A percentile compares a stretch with the other conserved stretches of the same genome.
Evolutionary conservation across 2,329 filamentous ascomycete genomes (phyloP).

Genomic region (Fusarium setosum): DNA sequence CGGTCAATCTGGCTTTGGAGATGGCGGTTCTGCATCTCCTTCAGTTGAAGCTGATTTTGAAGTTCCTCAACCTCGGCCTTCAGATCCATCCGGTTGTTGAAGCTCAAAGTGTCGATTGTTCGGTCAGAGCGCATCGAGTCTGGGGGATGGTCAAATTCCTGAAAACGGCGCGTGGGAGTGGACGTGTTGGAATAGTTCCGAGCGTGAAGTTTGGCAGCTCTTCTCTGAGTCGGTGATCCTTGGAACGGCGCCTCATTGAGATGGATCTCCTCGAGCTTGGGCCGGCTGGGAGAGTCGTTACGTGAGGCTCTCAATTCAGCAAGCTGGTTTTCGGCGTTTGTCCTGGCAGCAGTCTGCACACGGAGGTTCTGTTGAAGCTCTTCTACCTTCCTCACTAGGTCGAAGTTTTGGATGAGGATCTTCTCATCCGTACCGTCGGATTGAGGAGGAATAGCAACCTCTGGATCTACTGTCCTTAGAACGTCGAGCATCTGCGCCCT

Average conservation of each 20-base stretch:
- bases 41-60: constrained; percentile 93
- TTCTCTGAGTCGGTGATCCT: constrained; percentile 79
- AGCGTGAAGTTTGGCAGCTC: constrained; percentile 64
- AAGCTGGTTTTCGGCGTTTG: constrained; percentile 85
- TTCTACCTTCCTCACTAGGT: constrained; percentile 87
- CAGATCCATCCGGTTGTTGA: constrained; percentile 90
- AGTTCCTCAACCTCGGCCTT: constrained; percentile 91
- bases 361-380: constrained; percentile 89
- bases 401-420: constrained; percentile 79
- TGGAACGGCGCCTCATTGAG: constrained; percentile 81
- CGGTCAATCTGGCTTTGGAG: constrained; percentile 88
- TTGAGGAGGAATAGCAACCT: constrained; percentile 72
- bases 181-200: constrained; percentile 78
- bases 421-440: constrained; percentile 70
- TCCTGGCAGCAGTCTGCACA: constrained; percentile 82
- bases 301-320: constrained; percentile 80
- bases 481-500: constrained; percentile 83
- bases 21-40: constrained; percentile 95
- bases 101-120: constrained; percentile 82
- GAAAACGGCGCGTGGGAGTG: constrained; percentile 80
- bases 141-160: constrained; percentile 67
- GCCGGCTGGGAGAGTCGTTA: constrained; percentile 77
- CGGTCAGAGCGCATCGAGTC: constrained; percentile 88
- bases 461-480: constrained; percentile 88
- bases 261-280: constrained; percentile 88